Conservation (phyloP, 1,284 basidiomycete genomes). For the Apiotrichum veenhuisii region DNA sequence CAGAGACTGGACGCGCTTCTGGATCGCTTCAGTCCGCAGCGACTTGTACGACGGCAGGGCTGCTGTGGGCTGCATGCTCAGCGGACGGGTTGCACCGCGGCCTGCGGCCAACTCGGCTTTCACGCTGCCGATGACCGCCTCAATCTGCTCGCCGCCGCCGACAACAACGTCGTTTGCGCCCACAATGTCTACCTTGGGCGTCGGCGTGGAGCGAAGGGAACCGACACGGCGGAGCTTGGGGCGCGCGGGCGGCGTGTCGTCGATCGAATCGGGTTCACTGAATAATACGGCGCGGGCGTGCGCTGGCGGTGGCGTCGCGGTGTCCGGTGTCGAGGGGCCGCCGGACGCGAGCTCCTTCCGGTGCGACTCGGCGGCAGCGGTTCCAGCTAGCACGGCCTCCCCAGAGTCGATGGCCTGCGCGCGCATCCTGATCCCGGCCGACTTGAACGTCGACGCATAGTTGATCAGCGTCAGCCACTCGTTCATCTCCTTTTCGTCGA, state of each 20-base stretch:
- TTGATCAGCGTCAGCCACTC: slow-evolving; percentile 92
- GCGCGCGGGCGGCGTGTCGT: neutral
- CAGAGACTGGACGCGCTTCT: slow-evolving; percentile 16
- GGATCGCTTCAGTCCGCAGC: slow-evolving; percentile 25
- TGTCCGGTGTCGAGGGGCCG: neutral
- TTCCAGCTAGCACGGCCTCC: slow-evolving; percentile 70
- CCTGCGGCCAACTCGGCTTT: slow-evolving; percentile 69
- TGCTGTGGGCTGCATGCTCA: slow-evolving; percentile 3
- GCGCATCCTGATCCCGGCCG: slow-evolving; percentile 78
- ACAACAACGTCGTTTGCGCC: slow-evolving; percentile 31
- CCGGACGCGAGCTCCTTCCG: slow-evolving; percentile 29
- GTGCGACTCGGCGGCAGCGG: slow-evolving; percentile 77
- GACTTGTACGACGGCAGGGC: slow-evolving; percentile 9
- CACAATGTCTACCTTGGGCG: slow-evolving; percentile 30
- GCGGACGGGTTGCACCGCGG: slow-evolving; percentile 24
- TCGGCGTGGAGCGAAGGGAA: slow-evolving; percentile 12
- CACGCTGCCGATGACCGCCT: slow-evolving; percentile 77
- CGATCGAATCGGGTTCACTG: neutral
- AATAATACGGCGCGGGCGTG: slow-evolving; percentile 5
- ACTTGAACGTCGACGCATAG: slow-evolving; percentile 88
- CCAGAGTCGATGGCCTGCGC: slow-evolving; percentile 63
- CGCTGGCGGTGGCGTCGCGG: neutral
- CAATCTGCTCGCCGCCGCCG: slow-evolving; percentile 50
- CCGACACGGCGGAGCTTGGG: slow-evolving; percentile 17
- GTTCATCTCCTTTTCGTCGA: slow-evolving; percentile 72